Base-by-base conservation (phyloP, 805 yeast genomes). In the Hanseniaspora valbyensis region DNA sequence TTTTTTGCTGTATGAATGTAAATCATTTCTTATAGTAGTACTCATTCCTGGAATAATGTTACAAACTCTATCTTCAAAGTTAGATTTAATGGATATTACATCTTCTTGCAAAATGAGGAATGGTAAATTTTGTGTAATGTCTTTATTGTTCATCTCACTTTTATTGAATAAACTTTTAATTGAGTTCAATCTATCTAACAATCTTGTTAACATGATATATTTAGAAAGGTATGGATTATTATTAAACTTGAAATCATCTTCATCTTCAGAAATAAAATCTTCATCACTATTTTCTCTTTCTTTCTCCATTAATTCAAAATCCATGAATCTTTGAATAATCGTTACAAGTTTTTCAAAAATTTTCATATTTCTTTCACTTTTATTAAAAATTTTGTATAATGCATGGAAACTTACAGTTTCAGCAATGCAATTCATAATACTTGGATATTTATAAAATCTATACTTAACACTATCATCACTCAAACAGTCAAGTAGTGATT, bases 371-470 rank as follows among this genome's bases (percentile, higher is more conserved):
- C 54, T 54, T 4, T 53, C 44, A 7, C 60, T 53, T 16, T 50
- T 39, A 16, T 54, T 51, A 36, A 62, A 58, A 2, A 63, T 56
- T 9, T 55, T 55, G 28, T 56, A 57, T 42, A 58, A 61, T 2
- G 60, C 53, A 44, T 59, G 61, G 33, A 65, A 64, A 1, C 58
- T 49, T 2, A 53, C 52, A 7, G 61, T 53, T 36, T 58, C 56
- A 2, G 59, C 53, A 1, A 64, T 16, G 1, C 55, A 43, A 5
- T 44, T 50, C 6, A 61, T 33, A 14, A 64, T 57, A 14, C 57
- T 51, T 5, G 66, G 65, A 32, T 57, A 54, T 46, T 60, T 44
- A 59, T 61, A 44, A 58, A 62, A 19, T 36, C 30, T 7, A 24
- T 30, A 38, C 50, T 50, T 12, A 43, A 48, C 4, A n/a, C 44